These are phyloP conservation scores for Hypoxylon sp. DNA, from an alignment of 2,329 filamentous ascomycete species.

Conservation along the genomic window DNA sequence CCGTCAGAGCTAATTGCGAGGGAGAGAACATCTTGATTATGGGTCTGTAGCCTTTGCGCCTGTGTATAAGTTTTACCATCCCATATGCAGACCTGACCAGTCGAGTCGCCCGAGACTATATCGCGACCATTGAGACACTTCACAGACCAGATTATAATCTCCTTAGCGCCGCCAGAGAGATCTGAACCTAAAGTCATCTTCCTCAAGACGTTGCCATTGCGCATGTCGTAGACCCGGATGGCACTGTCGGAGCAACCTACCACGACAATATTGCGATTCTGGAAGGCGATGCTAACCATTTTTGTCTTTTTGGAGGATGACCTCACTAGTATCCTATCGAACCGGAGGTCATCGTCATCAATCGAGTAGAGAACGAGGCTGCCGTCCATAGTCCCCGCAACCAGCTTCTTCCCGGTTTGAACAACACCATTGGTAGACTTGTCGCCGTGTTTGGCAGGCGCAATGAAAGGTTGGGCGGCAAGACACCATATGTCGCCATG, in stretches of 20 bases:
- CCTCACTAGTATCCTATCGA: conserved; percentile 81
- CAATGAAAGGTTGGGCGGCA: conserved; percentile 78
- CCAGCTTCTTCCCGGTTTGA: conserved; percentile 72
- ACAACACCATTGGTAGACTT: conserved; percentile 47
- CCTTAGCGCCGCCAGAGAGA: conserved; percentile 80
- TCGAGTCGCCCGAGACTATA: conserved; percentile 95
- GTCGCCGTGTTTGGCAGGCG: conserved; percentile 48
- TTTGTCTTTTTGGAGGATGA: conserved; percentile 87
- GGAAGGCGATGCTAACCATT: conserved; percentile 92
- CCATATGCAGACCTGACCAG: conserved; percentile 93
- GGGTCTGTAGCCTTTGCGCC: conserved; percentile 85
- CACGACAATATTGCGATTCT: conserved; percentile 84
- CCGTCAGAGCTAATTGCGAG: conserved; percentile 87
- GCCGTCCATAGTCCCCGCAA: conserved; percentile 91
- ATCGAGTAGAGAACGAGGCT: conserved; percentile 90
- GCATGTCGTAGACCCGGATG: conserved; percentile 89
- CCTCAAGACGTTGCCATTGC: conserved; percentile 80
- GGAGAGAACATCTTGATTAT: conserved; percentile 91
- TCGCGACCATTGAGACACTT: conserved; percentile 89
- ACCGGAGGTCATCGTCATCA: conserved; percentile 84
- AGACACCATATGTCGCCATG: conserved; percentile 98
- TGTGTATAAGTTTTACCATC: conserved; percentile 93
- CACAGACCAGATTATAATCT: conserved; percentile 93
- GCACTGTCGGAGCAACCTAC: conserved; percentile 96
- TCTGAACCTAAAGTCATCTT: conserved; percentile 90